Evolutionary conservation across 148 eudicot genomes (phyloP), one percentile per base, ranked within the genome.

Genomic region (Simmondsia chinensis): DNA sequence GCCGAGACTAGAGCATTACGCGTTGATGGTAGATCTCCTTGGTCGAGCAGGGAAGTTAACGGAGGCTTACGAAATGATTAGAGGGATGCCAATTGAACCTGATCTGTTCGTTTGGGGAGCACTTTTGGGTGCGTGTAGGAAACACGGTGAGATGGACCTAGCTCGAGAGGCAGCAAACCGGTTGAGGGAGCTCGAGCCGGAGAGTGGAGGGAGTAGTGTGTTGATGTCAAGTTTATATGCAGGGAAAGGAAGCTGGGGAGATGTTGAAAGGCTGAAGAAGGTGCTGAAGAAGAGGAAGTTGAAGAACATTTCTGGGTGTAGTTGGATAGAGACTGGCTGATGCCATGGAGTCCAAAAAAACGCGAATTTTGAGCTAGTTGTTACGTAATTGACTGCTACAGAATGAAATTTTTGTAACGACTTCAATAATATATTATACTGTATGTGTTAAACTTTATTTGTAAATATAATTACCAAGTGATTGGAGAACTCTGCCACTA

Each of bases 31-130:
- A 41, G 88, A 82, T 68, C 69, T 79, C 46, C 45, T 83, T 19
- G 89, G 94, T 7, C 63, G 72, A 60, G 84, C 79, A 12, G 94
- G 96, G 45, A 63, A 75, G 46, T 23, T 87, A 48, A 32, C 7
- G 0, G 80, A 83, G 42, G 89, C 96, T 7, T 77, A 83, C 48
- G 74, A 60, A 21, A 16, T 79, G 29, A 72, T 82, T 14, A 55
- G 77, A 29, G 43, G 26, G 7, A 83, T 83, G 86, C 72, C 80
- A 0, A 54, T 68, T 38, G 71, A 72, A 49, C 81, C 80, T 25
- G 89, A 85, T 53, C 44, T 59, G 20, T 85, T 67, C 36, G 89
- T 75, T 8, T 85, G 95, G 95, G 95, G 91, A 34, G 91, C 91
- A 25, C 62, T 85, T 5, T 53, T 85, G 46, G 89, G 95, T 48